Evolutionary conservation across 352 stramenopile genomes (phyloP), one percentile per base, ranked within the genome.

Genomic region (Pythium apleroticum): DNA sequence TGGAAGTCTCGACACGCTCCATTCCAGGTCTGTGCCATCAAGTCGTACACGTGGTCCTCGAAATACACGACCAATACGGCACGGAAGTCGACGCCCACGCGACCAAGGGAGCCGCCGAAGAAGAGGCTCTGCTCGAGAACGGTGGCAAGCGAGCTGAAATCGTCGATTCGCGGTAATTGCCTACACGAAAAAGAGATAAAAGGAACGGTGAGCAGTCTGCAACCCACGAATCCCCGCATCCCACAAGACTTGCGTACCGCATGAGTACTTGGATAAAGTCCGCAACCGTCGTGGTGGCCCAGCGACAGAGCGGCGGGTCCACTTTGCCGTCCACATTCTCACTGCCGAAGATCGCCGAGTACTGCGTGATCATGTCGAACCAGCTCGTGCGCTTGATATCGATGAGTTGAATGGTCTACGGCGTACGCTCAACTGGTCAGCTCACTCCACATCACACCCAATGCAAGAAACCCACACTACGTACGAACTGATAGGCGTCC

Each of bases 351-450:
- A 97, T 97, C 10, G 89, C 89, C 48, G 86, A 95, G 70, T 96
- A 97, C 61, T 97, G 89, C 9, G 88, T 97, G 55, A 97, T 91
- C 75, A 95, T 86, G 49, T 97, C 88, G 59, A 97, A 96, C 89
- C 87, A 96, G 68, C 86, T 95, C 49, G 89, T 90, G 30, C 89
- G 77, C 68, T 95, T 95, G 35, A 90, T 77, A 57, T 97, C 89
- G 56, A 96, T 93, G 24, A 96, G 59, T 87, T 95, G 84, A 30
- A 93, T 81, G 24, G 87, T 84, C 85, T 96, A 41, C 46, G 28
- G 10, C 17, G 39, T 46, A 20, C 22, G 24, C 22, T 28, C 60
- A 20, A 74, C 43, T 27, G 37, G 39, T 27, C 6, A 22, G 7
- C 14, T 58, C 20, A 39, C 11, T 46, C 15, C 15, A 25, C 12